Evolutionary conservation across 176 grass and related monocot genomes (phyloP), one percentile per base, ranked within the genome.

Genomic region (Lolium perenne): DNA sequence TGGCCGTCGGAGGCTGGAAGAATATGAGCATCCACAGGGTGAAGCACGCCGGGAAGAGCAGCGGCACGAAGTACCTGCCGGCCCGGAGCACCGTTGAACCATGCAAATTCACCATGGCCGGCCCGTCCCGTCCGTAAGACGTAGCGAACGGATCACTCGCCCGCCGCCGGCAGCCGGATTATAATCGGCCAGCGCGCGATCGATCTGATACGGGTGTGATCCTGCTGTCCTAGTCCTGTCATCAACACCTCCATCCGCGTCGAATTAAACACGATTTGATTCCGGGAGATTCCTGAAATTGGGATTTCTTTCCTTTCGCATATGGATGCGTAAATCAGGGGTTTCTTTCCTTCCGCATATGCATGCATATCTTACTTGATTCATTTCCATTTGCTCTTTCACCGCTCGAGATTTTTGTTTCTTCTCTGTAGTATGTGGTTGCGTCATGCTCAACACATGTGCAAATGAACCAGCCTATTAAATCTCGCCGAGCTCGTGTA

Each of bases 1-100:
- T 22, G 2, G 40, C 76, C 60, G 57, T 12, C 12, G 38, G 82
- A 21, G 73, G 49, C 50, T 10, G 46, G 56, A 88, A 88, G 78
- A 79, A 9, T 38, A 92, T 10, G 56, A 92, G 8, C 82, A 68
- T 49, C 69, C 85, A 82, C 0, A 86, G 14, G 81, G 84, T 66
- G 56, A 79, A 89, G 56, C 73, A 90, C 32, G 81, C 79, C 26
- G 74, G 74, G 35, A 93, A 18, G 59, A 64, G 8, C 21, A 81
- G 54, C 40, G 71, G 79, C 48, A 86, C 78, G 87, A 85, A 62
- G 45, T 29, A 80, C 68, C 73, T 75, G 58, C 47, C 68, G 82
- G 63, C 72, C 13, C 73, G 62, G 11, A 81, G 79, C 71, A 21
- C 53, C 78, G 82, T 53, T 61, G 69, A 71, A 16, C 71, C 76